Evolutionary conservation across 2,329 filamentous ascomycete genomes (phyloP), one percentile per base, ranked within the genome.

Genomic region (Mollisia scopiformis): DNA sequence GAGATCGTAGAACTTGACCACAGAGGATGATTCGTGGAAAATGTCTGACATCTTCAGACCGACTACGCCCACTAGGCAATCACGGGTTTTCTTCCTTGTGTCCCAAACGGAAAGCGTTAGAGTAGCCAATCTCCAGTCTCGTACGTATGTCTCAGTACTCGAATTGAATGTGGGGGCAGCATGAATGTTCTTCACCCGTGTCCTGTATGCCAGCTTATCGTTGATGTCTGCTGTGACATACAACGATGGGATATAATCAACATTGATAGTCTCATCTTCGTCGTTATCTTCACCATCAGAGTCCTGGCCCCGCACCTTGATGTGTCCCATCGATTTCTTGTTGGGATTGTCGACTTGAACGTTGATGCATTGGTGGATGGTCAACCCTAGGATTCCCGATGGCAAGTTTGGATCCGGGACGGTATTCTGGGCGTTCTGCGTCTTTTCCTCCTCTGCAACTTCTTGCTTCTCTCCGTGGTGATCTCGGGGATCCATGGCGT

Each of bases 221-320:
- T 66, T 66, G 52, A 66, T 62, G 25, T 66, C 64, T 27, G 64
- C 64, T 10, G 64, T 59, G 1, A 64, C 62, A 31, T 66, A 66
- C 1, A 66, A 60, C 10, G 62, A 64, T 16, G 64, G 64, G 14
- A 66, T 66, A 30, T 66, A 66, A 10, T 64, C 64, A 14, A 66
- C 49, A n/a, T 46, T 58, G 14, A 64, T 43, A 13, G 57, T 61
- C 37, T 66, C 64, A 7, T 62, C 62, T 14, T 64, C 43, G 1
- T 43, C 60, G 11, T 47, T 35, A 41, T 62, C 60, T 39, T 66
- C 62, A n/a, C 64, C 64, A 50, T 64, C 64, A n/a, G 63, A 64
- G 25, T 66, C 64, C 28, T 64, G 62, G 2, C 53, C 54, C 7
- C 55, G 55, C 10, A 62, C 57, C 31, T 64, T 49, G 8, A 66